phyloP scores from a whole-genome alignment of 345 rosid species.

The Eutrema japonicum region DNA sequence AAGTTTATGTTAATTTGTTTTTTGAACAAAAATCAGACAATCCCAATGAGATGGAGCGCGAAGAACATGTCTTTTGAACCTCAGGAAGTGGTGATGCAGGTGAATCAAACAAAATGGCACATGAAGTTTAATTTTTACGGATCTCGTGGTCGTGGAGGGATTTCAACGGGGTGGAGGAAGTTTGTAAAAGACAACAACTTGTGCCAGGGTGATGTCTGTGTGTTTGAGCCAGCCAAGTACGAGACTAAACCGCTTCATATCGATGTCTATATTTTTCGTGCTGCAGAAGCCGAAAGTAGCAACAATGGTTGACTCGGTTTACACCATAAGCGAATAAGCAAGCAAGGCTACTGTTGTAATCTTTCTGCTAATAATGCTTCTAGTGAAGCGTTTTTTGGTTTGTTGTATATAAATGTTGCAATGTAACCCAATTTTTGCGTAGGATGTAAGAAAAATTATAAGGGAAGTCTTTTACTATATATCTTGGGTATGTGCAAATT shows the following conservation, averaged over 20 bases:
- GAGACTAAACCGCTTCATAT: slow-evolving; percentile 23
- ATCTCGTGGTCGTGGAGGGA: slow-evolving; percentile 31
- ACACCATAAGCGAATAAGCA: slow-evolving; percentile 3
- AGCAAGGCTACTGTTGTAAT: slow-evolving; percentile 1
- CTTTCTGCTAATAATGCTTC: neutral
- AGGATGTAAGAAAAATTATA: neutral
- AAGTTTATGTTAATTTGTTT: neutral
- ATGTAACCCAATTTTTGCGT: neutral
- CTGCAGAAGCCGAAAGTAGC: slow-evolving; percentile 30
- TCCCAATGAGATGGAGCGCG: slow-evolving; percentile 30
- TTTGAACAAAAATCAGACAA: neutral
- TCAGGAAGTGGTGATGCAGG: slow-evolving; percentile 39
- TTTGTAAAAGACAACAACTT: slow-evolving; percentile 35
- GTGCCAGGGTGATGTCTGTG: slow-evolving; percentile 30
- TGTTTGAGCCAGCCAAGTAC: slow-evolving; percentile 35
- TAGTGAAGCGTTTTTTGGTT: slow-evolving; percentile 12
- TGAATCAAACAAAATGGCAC: slow-evolving; percentile 31
- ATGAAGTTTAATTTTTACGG: neutral
- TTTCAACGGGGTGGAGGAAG: slow-evolving; percentile 36
- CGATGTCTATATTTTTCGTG: slow-evolving; percentile 32
- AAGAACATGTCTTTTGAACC: slow-evolving; percentile 12
- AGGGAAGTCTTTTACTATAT: neutral
- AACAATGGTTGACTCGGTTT: slow-evolving; percentile 22
- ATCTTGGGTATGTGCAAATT: neutral
- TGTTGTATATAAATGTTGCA: slow-evolving; percentile 14